A percentile compares a stretch with the other conserved stretches of the same genome.
These are phyloP conservation scores for Neostapfia colusana DNA, from an alignment of 176 grass and related monocot species.

Conservation along the genomic window DNA sequence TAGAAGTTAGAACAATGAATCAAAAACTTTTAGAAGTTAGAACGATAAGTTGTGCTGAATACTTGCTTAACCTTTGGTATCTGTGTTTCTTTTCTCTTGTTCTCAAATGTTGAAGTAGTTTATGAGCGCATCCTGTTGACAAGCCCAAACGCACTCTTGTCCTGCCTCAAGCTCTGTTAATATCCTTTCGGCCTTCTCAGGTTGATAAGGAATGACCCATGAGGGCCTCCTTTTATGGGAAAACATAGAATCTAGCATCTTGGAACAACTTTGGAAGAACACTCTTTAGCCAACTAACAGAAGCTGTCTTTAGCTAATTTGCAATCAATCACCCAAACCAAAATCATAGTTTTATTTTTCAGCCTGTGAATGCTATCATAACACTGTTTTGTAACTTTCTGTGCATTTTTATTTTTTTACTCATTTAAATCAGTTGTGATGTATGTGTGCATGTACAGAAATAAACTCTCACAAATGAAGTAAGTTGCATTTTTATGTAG, in stretches of 20 bases:
- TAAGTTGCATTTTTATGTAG: constrained; percentile 33
- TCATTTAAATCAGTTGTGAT: constrained; percentile 31
- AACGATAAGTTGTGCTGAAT: background rate
- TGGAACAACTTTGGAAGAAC: constrained; percentile 57
- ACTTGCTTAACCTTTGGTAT: constrained; percentile 35
- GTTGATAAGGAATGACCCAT: constrained; percentile 59
- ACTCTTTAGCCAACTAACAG: constrained; percentile 59
- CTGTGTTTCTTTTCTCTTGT: constrained; percentile 37
- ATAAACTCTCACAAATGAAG: constrained; percentile 30
- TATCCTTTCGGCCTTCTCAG: constrained; percentile 55
- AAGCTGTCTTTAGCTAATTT: constrained; percentile 44
- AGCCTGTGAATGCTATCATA: constrained; percentile 11
- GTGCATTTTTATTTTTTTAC: background rate
- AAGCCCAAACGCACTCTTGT: constrained; percentile 30
- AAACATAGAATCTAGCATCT: constrained; percentile 77
- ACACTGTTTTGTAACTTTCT: constrained; percentile 19
- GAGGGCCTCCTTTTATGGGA: constrained; percentile 77
- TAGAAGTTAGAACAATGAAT: constrained; percentile 28
- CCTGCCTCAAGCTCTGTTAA: constrained; percentile 40
- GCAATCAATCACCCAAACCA: constrained; percentile 22
- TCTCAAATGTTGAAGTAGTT: constrained; percentile 30
- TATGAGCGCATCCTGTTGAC: constrained; percentile 16
- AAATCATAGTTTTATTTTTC: constrained; percentile 33
- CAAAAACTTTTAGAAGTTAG: constrained; percentile 28
- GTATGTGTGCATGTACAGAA: constrained; percentile 21